phyloP scores from a whole-genome alignment of 2,329 filamentous ascomycete genomes.

The Phoma sp. region DNA sequence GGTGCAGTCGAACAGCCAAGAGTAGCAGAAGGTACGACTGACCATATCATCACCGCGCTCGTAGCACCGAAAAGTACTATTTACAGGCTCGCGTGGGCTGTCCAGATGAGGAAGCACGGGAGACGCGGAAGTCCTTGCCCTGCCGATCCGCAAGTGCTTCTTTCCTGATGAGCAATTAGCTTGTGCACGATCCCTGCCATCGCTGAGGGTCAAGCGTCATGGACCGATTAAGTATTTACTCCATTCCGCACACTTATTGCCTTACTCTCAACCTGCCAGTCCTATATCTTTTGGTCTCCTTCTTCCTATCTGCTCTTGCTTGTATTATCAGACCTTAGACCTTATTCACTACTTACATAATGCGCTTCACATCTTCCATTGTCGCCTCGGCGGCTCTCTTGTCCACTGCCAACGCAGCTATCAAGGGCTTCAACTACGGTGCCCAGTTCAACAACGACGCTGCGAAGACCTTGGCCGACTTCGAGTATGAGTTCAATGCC shows the following conservation, averaged over 20 bases:
- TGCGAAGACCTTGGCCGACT: slow-evolving; percentile 68
- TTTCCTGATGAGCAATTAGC: slow-evolving; percentile 21
- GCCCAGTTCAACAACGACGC: slow-evolving; percentile 65
- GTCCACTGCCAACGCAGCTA: slow-evolving; percentile 47
- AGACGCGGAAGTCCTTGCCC: slow-evolving; percentile 14
- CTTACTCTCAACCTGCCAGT: slow-evolving; percentile 1
- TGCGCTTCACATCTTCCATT: slow-evolving; percentile 45
- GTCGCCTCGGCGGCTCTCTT: slow-evolving; percentile 48
- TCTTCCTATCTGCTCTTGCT: not conserved
- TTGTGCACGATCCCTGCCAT: slow-evolving; percentile 24
- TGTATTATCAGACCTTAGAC: slow-evolving; percentile 1
- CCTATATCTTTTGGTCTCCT: not conserved
- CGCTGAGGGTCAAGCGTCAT: slow-evolving; percentile 28
- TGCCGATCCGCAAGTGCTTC: slow-evolving; percentile 21
- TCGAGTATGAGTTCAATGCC: slow-evolving; percentile 71
- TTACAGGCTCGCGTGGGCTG: slow-evolving; percentile 11
- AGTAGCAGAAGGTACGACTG: not conserved
- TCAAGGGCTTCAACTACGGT: slow-evolving; percentile 76
- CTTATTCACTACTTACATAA: slow-evolving; percentile 24
- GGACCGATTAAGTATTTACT: slow-evolving; percentile 23
- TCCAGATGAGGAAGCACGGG: slow-evolving; percentile 16
- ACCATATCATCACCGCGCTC: not conserved
- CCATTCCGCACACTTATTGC: slow-evolving; percentile 9
- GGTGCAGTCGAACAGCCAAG: not conserved
- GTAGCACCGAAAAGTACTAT: not conserved